phyloP scores from a whole-genome alignment of 2,329 filamentous ascomycete genomes.

The Microcera coccophila region DNA sequence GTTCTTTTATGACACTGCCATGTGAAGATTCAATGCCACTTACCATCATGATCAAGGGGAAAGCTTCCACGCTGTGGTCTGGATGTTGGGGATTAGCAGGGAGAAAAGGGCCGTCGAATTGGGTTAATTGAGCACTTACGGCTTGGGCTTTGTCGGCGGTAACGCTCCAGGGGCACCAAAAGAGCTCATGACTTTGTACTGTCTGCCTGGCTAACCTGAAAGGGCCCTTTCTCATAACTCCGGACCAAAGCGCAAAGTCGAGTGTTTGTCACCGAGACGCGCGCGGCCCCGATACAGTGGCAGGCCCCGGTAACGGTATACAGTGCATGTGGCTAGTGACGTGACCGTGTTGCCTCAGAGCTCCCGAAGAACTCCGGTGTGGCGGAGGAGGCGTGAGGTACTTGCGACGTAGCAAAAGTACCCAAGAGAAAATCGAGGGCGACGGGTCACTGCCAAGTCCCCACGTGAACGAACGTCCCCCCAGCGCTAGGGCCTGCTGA shows the following conservation, averaged over 20 bases:
- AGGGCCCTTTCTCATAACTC: constrained; percentile 6
- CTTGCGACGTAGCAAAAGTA: no score
- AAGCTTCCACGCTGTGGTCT: constrained; percentile 90
- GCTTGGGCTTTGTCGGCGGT: constrained; percentile 62
- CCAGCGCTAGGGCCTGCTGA: no score
- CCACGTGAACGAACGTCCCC: constrained; percentile 25
- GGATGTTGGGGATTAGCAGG: constrained; percentile 1
- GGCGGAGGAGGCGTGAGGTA: no score
- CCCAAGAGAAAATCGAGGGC: no score
- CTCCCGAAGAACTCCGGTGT: constrained; percentile 16
- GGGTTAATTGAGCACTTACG: constrained; percentile 47
- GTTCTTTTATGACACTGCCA: neutral
- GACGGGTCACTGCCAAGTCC: constrained; percentile 8
- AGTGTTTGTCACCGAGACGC: constrained; percentile 3
- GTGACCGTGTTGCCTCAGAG: constrained; percentile 12
- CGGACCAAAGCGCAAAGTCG: constrained; percentile 7
- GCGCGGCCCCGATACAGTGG: constrained; percentile 1
- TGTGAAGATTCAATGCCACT: constrained; percentile 13
- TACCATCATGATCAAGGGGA: constrained; percentile 82
- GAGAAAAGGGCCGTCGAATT: neutral
- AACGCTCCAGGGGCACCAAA: constrained; percentile 69
- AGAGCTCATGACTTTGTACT: constrained; percentile 47
- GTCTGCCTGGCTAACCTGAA: constrained; percentile 6
- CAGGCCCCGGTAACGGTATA: neutral
- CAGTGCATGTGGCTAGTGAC: constrained; percentile 21